Evolutionary conservation across 2,329 filamentous ascomycete species (phyloP).

Genomic region (Pseudopyrenochaeta lycopersici): DNA sequence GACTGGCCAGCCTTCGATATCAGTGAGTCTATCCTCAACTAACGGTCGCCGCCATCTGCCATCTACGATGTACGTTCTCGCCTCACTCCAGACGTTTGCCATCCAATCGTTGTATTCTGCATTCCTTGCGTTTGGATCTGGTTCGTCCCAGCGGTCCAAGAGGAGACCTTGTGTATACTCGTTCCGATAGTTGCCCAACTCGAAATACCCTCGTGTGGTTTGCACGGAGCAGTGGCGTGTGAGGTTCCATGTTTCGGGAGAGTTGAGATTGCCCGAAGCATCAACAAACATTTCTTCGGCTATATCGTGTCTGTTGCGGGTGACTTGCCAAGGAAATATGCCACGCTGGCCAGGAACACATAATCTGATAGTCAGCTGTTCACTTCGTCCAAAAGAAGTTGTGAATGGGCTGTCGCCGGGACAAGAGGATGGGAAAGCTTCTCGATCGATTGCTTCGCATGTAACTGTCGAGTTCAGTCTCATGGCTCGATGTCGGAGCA

Average conservation of each 20-base stretch:
- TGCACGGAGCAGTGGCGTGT: conserved; percentile 15
- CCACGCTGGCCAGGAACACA: conserved; percentile 1
- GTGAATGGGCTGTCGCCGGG: background rate
- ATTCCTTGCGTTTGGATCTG: background rate
- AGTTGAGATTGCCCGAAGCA: background rate
- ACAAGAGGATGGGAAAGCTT: background rate
- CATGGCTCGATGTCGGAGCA: conserved; percentile 8
- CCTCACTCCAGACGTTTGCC: conserved; percentile 4
- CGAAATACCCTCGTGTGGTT: conserved; percentile 27
- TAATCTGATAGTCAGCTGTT: background rate
- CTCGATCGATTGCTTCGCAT: background rate
- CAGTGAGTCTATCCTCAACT: conserved; percentile 1
- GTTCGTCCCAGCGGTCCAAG: conserved; percentile 15
- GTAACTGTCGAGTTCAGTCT: conserved; percentile 6
- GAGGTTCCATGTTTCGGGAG: background rate
- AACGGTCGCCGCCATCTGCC: conserved; percentile 5
- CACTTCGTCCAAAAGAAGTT: background rate
- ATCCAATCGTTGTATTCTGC: conserved; percentile 12
- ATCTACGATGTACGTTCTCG: background rate
- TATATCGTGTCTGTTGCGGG: conserved; percentile 13
- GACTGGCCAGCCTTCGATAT: background rate
- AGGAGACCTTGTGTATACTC: conserved; percentile 6
- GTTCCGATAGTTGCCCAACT: conserved; percentile 17
- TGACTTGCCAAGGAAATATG: background rate
- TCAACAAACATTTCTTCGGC: conserved; percentile 8